phyloP scores from a whole-genome alignment of 768 basidiomycete species.

The Auricularia sp. region DNA sequence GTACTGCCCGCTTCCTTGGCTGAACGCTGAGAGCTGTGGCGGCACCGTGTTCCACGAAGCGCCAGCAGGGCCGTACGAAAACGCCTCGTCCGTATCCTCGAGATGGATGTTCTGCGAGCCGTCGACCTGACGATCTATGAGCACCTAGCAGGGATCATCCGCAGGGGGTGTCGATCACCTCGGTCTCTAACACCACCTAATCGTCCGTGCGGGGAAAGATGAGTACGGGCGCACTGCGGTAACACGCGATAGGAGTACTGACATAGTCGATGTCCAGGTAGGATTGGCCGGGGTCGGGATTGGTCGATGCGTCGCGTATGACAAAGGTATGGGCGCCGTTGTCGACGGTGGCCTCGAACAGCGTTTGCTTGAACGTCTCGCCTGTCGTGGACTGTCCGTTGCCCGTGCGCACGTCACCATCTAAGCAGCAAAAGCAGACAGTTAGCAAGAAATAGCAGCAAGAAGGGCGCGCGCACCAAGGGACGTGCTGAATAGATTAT shows the following conservation, averaged over 20 bases:
- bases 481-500: slow-evolving; percentile 11
- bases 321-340: neutral
- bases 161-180: neutral
- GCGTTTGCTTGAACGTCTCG: neutral
- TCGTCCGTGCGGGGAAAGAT: neutral
- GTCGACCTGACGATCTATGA: neutral
- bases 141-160: neutral
- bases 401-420: neutral
- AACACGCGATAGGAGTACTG: neutral
- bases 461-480: neutral
- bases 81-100: neutral
- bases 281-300: neutral
- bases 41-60: neutral
- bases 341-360: neutral
- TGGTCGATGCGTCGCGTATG: neutral
- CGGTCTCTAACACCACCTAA: neutral
- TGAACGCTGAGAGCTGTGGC: neutral
- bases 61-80: neutral
- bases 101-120: neutral
- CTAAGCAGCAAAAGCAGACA: neutral
- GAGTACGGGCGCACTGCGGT: neutral
- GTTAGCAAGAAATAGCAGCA: too few species aligned
- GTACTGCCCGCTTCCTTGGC: neutral
- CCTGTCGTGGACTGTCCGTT: neutral
- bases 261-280: neutral